Conservation (phyloP, 225 moss, liverwort and hornwort species). For the Neckera pumila region DNA sequence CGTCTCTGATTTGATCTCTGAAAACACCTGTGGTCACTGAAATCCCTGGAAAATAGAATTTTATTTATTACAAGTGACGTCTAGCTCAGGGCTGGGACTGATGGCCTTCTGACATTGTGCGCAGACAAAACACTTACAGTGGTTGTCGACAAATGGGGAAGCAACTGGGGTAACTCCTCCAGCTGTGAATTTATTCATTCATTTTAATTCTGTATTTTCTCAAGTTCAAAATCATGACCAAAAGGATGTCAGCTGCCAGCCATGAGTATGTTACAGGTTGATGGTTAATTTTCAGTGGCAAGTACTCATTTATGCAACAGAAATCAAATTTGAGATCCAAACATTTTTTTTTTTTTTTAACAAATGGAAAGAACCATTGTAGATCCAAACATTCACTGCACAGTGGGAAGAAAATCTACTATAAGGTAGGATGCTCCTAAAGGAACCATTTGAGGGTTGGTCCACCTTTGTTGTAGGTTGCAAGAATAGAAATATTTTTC, state of each 20-base stretch:
- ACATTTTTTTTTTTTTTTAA: too few species aligned
- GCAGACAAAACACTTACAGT: background rate
- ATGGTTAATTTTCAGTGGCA: background rate
- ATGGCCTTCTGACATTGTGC: background rate
- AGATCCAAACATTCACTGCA: too few species aligned
- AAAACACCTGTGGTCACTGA: background rate
- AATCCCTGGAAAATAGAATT: background rate
- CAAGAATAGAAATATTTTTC: too few species aligned
- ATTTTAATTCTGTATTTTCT: background rate
- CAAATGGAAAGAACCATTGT: too few species aligned
- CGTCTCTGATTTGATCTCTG: background rate
- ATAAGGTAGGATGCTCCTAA: too few species aligned
- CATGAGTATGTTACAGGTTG: background rate
- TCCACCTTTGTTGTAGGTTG: too few species aligned
- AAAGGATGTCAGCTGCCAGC: background rate
- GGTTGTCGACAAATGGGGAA: background rate
- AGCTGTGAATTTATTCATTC: background rate
- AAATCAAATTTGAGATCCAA: background rate
- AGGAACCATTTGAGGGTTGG: too few species aligned
- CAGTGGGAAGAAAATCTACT: background rate
- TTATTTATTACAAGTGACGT: background rate
- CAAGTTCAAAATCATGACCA: background rate
- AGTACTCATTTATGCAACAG: background rate
- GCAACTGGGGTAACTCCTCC: background rate
- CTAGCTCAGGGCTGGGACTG: background rate